Evolutionary conservation across 2,329 filamentous ascomycete species (phyloP).

Genomic region (Monilinia fructicola): DNA sequence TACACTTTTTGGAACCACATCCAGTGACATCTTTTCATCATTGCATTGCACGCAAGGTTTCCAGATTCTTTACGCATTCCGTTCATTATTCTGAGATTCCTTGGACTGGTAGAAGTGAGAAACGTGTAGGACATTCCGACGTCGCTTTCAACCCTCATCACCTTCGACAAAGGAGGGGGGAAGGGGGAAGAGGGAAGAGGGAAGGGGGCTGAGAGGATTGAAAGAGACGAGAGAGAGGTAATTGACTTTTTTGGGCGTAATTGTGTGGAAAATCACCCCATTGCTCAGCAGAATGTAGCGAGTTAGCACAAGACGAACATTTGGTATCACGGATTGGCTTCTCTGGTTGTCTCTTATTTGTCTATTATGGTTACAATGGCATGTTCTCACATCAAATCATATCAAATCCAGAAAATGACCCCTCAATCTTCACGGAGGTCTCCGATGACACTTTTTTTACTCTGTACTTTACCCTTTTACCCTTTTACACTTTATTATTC

Average conservation of each 20-base stretch:
- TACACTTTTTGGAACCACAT: neutral
- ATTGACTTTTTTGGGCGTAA: neutral
- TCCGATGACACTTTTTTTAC: neutral
- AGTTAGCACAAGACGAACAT: constrained; percentile 15
- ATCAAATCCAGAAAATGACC: neutral
- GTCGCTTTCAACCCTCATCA: constrained; percentile 6
- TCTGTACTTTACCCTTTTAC: too few relatives aligned
- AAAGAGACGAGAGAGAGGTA: neutral
- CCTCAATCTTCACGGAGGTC: neutral
- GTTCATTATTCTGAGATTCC: neutral
- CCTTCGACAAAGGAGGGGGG: neutral
- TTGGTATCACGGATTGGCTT: neutral
- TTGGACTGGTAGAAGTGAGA: too few relatives aligned
- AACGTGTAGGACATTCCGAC: neutral
- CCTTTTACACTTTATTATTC: too few relatives aligned
- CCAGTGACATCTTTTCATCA: neutral
- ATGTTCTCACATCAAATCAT: neutral
- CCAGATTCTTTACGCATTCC: neutral
- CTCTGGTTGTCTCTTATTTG: neutral
- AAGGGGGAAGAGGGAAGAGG: too few relatives aligned
- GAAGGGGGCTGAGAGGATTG: neutral
- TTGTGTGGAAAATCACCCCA: constrained; percentile 1
- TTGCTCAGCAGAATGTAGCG: constrained; percentile 4
- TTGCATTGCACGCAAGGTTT: constrained; percentile 1
- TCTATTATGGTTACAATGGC: neutral